These are phyloP conservation scores for Marasmius fiardii DNA, from an alignment of 1,284 basidiomycete species.

Conservation along the genomic window DNA sequence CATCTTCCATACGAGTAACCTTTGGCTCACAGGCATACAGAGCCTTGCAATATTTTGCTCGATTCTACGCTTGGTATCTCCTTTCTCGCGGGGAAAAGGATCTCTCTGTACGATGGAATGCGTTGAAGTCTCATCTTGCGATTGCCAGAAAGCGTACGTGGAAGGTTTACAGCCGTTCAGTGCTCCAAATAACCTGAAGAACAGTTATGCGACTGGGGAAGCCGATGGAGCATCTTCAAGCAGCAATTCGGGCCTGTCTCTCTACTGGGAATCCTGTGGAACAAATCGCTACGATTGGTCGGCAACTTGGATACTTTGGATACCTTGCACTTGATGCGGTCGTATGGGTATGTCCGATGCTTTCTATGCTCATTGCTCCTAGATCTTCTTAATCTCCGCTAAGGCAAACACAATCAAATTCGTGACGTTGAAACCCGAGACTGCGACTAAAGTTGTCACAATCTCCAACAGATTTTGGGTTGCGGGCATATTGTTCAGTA, in stretches of 20 bases:
- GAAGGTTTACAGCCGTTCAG: slow-evolving; percentile 6
- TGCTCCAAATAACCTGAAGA: slow-evolving; percentile 5
- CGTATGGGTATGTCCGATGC: slow-evolving; percentile 66
- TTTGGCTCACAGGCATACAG: slow-evolving; percentile 71
- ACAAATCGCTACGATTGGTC: slow-evolving; percentile 76
- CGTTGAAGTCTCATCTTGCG: slow-evolving; percentile 78
- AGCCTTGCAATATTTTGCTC: slow-evolving; percentile 88
- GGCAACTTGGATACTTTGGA: slow-evolving; percentile 90
- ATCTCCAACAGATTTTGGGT: slow-evolving; percentile 90
- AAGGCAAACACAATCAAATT: slow-evolving; percentile 73
- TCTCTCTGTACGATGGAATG: slow-evolving; percentile 71
- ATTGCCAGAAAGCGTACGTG: slow-evolving; percentile 75
- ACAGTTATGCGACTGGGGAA: slow-evolving; percentile 92
- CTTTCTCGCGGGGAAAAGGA: slow-evolving; percentile 60
- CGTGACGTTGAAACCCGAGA: slow-evolving; percentile 62
- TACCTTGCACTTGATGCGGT: slow-evolving; percentile 84
- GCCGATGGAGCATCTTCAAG: slow-evolving; percentile 92
- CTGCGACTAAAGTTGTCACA: slow-evolving; percentile 64
- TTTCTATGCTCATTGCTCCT: neutral
- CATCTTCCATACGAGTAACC: neutral
- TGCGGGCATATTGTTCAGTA: slow-evolving; percentile 79
- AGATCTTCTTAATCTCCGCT: slow-evolving; percentile 4
- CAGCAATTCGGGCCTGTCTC: slow-evolving; percentile 79
- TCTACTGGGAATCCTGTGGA: slow-evolving; percentile 63
- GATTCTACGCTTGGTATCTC: slow-evolving; percentile 87